Conservation (phyloP, 352 stramenopile species). For the Phytopythium vexans region DNA sequence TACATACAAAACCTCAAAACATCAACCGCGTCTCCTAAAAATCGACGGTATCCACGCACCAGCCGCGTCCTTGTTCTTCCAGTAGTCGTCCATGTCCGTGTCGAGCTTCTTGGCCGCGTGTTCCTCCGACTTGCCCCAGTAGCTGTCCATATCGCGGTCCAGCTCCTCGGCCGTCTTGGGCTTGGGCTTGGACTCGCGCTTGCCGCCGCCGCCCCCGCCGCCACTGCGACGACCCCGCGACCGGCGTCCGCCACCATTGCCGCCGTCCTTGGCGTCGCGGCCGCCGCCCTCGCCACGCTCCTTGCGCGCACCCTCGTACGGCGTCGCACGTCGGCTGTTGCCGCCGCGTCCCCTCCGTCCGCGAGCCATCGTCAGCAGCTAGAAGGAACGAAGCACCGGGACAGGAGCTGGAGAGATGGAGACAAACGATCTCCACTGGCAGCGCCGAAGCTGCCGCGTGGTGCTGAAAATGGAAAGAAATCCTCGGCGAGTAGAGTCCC, state of each 20-base stretch:
- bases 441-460: no score
- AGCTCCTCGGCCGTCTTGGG: slow-evolving; percentile 74
- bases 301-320: slow-evolving; percentile 39
- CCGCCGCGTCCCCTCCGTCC: slow-evolving; percentile 30
- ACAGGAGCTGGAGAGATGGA: no score
- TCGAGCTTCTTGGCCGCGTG: slow-evolving; percentile 84
- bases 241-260: neutral
- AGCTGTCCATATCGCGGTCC: slow-evolving; percentile 83
- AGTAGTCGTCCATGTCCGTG: slow-evolving; percentile 86
- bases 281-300: slow-evolving; percentile 16
- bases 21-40: neutral
- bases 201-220: slow-evolving; percentile 16
- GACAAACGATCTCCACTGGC: no score
- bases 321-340: slow-evolving; percentile 24
- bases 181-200: slow-evolving; percentile 52
- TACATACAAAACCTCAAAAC: slow-evolving; percentile 3
- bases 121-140: slow-evolving; percentile 86
- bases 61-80: slow-evolving; percentile 72
- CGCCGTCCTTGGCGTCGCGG: slow-evolving; percentile 15
- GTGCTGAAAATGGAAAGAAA: no score
- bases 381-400: no score
- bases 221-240: no score
- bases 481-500: no score
- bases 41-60: slow-evolving; percentile 17
- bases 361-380: slow-evolving; percentile 23